A percentile compares a stretch with the other conserved stretches of the same genome.
These are phyloP conservation scores for Vigna unguiculata DNA, from an alignment of 306 rosid species.

Conservation along the genomic window DNA sequence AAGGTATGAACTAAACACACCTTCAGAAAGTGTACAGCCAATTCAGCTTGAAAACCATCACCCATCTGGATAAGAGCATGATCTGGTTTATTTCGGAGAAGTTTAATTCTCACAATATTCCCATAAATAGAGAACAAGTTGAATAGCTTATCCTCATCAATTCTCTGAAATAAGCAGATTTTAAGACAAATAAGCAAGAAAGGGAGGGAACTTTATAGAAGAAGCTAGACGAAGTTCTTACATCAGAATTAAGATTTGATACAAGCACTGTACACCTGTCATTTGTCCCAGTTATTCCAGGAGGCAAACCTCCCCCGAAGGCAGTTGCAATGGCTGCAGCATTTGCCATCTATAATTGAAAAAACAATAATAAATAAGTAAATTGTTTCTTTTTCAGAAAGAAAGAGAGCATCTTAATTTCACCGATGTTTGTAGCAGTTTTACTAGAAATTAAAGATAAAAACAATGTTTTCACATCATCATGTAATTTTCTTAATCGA, in stretches of 20 bases:
- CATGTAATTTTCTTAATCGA: slow-evolving; percentile 11
- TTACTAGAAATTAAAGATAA: neutral
- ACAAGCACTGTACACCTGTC: slow-evolving; percentile 92
- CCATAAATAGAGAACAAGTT: slow-evolving; percentile 93
- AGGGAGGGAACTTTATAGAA: slow-evolving; percentile 4
- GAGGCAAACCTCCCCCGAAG: slow-evolving; percentile 94
- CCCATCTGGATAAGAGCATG: slow-evolving; percentile 97
- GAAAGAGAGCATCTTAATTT: neutral
- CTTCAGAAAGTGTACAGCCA: slow-evolving; percentile 94
- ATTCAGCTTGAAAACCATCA: slow-evolving; percentile 94
- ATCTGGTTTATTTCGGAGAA: slow-evolving; percentile 92
- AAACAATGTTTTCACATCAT: slow-evolving; percentile 1
- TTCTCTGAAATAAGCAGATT: slow-evolving; percentile 64
- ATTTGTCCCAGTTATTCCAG: slow-evolving; percentile 90
- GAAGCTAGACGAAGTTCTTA: slow-evolving; percentile 49
- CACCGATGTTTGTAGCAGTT: slow-evolving; percentile 6
- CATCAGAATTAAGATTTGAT: slow-evolving; percentile 88
- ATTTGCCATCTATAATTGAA: slow-evolving; percentile 72
- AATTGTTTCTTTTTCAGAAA: neutral
- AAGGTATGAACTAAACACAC: slow-evolving; percentile 52
- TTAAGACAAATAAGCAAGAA: slow-evolving; percentile 18
- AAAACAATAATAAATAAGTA: neutral
- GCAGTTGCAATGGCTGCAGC: slow-evolving; percentile 92
- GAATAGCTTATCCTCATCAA: slow-evolving; percentile 94
- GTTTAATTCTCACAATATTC: slow-evolving; percentile 89